These are phyloP conservation scores for Passiflora organensis DNA, from an alignment of 345 rosid genomes.

Conservation along the genomic window DNA sequence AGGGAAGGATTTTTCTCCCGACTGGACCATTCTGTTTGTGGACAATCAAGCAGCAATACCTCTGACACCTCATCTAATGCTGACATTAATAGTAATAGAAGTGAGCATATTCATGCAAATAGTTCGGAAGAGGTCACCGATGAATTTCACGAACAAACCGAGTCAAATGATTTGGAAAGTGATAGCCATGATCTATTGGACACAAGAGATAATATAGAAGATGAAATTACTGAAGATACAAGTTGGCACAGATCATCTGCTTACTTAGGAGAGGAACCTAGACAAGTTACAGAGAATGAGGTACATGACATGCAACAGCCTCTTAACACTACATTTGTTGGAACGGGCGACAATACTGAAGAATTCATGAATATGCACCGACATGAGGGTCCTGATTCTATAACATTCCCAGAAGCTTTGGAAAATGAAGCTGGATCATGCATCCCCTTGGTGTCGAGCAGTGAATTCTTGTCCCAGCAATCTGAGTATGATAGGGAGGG, in stretches of 20 bases:
- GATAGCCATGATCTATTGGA: slow-evolving; percentile 24
- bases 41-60: slow-evolving; percentile 48
- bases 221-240: slow-evolving; percentile 22
- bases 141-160: slow-evolving; percentile 32
- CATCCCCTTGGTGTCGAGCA: background rate
- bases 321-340: slow-evolving; percentile 24
- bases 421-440: slow-evolving; percentile 23
- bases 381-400: slow-evolving; percentile 22
- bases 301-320: slow-evolving; percentile 32
- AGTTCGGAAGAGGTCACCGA: slow-evolving; percentile 25
- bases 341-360: slow-evolving; percentile 30
- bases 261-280: slow-evolving; percentile 38
- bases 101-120: slow-evolving; percentile 37
- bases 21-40: slow-evolving; percentile 51
- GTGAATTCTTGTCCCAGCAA: slow-evolving; percentile 12
- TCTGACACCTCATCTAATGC: slow-evolving; percentile 56
- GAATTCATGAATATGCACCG: slow-evolving; percentile 26
- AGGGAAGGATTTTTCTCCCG: slow-evolving; percentile 88
- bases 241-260: slow-evolving; percentile 39
- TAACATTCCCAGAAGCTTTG: slow-evolving; percentile 21
- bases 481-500: slow-evolving; percentile 26
- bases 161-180: slow-evolving; percentile 28
- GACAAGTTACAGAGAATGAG: slow-evolving; percentile 38
- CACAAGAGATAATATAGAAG: slow-evolving; percentile 36
- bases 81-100: slow-evolving; percentile 38